Evolutionary conservation across 805 yeast species (phyloP).

Genomic region (Wickerhamomyces rabaulensis): DNA sequence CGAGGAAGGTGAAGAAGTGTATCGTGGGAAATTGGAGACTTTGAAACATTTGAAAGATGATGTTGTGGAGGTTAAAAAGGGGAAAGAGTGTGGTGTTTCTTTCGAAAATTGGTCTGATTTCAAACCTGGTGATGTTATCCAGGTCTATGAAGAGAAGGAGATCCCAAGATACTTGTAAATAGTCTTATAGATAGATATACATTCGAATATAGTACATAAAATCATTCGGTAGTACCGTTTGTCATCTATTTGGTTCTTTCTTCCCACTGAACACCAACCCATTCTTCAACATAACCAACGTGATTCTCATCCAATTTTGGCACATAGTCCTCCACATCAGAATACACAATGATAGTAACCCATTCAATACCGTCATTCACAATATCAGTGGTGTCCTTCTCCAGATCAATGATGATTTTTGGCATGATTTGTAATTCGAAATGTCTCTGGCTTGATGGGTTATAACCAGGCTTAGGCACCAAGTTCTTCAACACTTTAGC

Average conservation of each 20-base stretch:
- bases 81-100: slow-evolving; percentile 85
- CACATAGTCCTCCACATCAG: slow-evolving; percentile 62
- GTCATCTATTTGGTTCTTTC: slow-evolving; percentile 22
- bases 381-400: slow-evolving; percentile 38
- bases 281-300: slow-evolving; percentile 80
- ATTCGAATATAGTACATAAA: neutral
- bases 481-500: slow-evolving; percentile 32
- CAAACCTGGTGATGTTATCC: slow-evolving; percentile 69
- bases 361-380: slow-evolving; percentile 83
- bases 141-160: slow-evolving; percentile 63
- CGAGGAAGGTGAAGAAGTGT: slow-evolving; percentile 35
- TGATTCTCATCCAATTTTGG: slow-evolving; percentile 54
- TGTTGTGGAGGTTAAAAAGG: slow-evolving; percentile 70
- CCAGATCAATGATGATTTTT: slow-evolving; percentile 79
- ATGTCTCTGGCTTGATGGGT: slow-evolving; percentile 54
- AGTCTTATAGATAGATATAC: neutral
- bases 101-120: slow-evolving; percentile 65
- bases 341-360: slow-evolving; percentile 88
- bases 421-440: slow-evolving; percentile 96
- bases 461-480: slow-evolving; percentile 56
- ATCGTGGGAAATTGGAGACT: slow-evolving; percentile 61
- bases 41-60: slow-evolving; percentile 82
- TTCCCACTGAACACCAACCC: slow-evolving; percentile 88
- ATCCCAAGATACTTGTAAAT: slow-evolving; percentile 43
- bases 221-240: too few relatives aligned